phyloP scores from a whole-genome alignment of 1,284 basidiomycete species.

The Coniferiporia weirii region DNA sequence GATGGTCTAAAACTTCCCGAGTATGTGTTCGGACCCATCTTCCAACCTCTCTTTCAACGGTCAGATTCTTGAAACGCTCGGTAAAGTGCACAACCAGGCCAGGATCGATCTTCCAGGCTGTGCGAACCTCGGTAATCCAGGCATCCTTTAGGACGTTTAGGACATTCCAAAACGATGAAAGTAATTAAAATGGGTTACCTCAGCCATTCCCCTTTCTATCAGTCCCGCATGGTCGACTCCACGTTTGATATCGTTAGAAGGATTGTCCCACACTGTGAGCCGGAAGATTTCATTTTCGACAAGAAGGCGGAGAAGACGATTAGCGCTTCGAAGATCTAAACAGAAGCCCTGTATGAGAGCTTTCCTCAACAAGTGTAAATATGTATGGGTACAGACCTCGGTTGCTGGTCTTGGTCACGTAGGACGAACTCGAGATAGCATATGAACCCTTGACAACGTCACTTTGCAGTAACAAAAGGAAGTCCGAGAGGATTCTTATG shows the following conservation, averaged over 20 bases:
- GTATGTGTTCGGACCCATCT: conserved; percentile 75
- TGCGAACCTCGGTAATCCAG: conserved; percentile 67
- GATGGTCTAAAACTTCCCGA: conserved; percentile 63
- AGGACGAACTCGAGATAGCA: conserved; percentile 61
- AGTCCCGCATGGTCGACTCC: conserved; percentile 53
- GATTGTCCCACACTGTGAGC: conserved; percentile 89
- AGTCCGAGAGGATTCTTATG: conserved; percentile 82
- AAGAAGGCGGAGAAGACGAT: conserved; percentile 73
- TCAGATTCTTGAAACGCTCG: conserved; percentile 77
- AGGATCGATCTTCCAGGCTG: conserved; percentile 82
- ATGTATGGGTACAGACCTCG: conserved; percentile 15
- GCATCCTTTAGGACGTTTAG: conserved; percentile 41
- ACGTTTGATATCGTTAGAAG: conserved; percentile 69
- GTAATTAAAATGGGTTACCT: conserved; percentile 37
- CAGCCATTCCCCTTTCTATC: conserved; percentile 55
- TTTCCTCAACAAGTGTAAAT: conserved; percentile 46
- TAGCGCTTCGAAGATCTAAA: conserved; percentile 43
- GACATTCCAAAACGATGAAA: neutral
- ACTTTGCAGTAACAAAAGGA: conserved; percentile 68
- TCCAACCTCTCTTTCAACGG: conserved; percentile 64
- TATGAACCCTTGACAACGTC: conserved; percentile 67
- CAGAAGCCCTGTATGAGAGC: conserved; percentile 34
- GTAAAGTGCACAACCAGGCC: conserved; percentile 78
- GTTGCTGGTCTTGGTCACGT: conserved; percentile 38
- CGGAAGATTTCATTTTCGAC: conserved; percentile 89